These are phyloP conservation scores for Celoporthe dispersa DNA, from an alignment of 2,329 filamentous ascomycete genomes.

Conservation along the genomic window DNA sequence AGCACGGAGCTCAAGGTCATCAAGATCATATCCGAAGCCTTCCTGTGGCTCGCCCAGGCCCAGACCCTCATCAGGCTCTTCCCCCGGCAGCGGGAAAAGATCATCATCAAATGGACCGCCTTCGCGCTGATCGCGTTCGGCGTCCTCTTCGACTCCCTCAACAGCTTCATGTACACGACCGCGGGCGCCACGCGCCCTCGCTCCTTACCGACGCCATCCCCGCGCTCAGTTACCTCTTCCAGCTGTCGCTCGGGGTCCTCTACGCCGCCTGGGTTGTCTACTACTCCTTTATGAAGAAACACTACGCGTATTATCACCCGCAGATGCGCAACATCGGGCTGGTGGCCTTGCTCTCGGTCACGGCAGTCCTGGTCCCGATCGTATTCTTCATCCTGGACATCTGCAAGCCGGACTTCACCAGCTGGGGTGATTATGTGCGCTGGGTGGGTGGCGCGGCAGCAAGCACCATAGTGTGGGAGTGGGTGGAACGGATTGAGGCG, in stretches of 20 bases:
- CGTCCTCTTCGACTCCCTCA: conserved; percentile 86
- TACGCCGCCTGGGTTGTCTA: conserved; percentile 96
- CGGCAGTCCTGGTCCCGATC: conserved; percentile 84
- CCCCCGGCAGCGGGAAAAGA: conserved; percentile 93
- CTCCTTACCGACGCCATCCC: conserved; percentile 85
- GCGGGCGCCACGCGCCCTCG: conserved; percentile 65
- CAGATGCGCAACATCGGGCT: conserved; percentile 89
- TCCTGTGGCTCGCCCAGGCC: conserved; percentile 95
- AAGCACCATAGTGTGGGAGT: conserved; percentile 97
- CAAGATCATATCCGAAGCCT: conserved; percentile 91
- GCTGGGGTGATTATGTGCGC: conserved; percentile 93
- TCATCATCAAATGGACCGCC: conserved; percentile 98
- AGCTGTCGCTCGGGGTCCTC: conserved; percentile 81
- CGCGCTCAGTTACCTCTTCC: conserved; percentile 87
- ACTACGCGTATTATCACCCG: conserved; percentile 87
- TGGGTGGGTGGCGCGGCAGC: conserved; percentile 96
- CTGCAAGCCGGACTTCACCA: conserved; percentile 79
- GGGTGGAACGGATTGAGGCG: conserved; percentile 94
- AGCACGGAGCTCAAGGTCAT: conserved; percentile 88
- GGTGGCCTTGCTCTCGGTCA: conserved; percentile 76
- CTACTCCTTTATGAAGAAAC: conserved; percentile 88
- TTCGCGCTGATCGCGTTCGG: conserved; percentile 92
- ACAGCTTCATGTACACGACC: conserved; percentile 72
- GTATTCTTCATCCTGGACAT: conserved; percentile 95
- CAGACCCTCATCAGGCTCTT: conserved; percentile 96